These are phyloP conservation scores for Microcyclosporella mali DNA, from an alignment of 2,329 filamentous ascomycete species.

Conservation along the genomic window DNA sequence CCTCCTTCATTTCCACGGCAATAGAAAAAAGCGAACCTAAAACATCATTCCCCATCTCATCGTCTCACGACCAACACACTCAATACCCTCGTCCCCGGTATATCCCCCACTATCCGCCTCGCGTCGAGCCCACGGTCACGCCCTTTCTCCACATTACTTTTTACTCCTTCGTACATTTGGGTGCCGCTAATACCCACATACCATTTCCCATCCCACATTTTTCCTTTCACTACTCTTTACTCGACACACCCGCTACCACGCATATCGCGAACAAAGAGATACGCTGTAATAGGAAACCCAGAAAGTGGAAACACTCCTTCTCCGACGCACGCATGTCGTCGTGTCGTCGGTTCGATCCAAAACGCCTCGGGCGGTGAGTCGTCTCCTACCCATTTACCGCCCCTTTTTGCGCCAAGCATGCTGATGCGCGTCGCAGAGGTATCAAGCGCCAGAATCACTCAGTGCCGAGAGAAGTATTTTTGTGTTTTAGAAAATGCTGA, in stretches of 20 bases:
- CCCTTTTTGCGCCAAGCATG: constrained; percentile 11
- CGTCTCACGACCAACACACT: not conserved
- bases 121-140: not conserved
- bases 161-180: no score
- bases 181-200: no score
- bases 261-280: not conserved
- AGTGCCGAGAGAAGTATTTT: constrained; percentile 3
- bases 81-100: no score
- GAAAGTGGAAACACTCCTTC: not conserved
- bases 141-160: constrained; percentile 1
- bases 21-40: not conserved
- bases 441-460: constrained; percentile 1
- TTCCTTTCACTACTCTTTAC: not conserved
- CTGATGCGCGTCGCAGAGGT: constrained; percentile 1
- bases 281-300: not conserved
- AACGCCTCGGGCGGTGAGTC: no score
- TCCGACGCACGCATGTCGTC: not conserved
- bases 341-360: no score
- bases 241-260: not conserved
- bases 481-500: constrained; percentile 15
- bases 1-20: constrained; percentile 8
- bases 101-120: no score
- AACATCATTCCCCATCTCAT: not conserved
- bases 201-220: constrained; percentile 1
- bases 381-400: not conserved